Base-by-base conservation (phyloP, 495 filamentous ascomycete species). In the Neurospora sp. region DNA sequence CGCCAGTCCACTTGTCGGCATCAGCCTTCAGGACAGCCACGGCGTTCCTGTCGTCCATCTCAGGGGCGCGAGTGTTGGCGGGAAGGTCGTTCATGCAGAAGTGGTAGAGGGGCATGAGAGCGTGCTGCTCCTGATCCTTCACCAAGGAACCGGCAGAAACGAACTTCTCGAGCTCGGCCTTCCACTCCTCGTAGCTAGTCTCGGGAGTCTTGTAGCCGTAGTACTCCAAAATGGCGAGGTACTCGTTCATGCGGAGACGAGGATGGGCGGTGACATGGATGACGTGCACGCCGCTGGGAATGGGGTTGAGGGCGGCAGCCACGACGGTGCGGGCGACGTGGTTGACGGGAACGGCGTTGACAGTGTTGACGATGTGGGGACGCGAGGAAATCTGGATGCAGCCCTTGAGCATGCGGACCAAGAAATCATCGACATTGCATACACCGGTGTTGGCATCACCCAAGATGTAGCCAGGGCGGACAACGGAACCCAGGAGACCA, bases 261-360 rank as follows among this genome's bases (percentile, higher is more conserved):
- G 94, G 94, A 80, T 93, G 92, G 14, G 88, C 88, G 5, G 93
- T 97, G 37, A 86, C 84, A 69, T 85, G 80, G n/a, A 86, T 79
- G 46, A 84, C 83, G n/a, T 88, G 87, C 2, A 93, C 90, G 39
- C 86, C 86, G 31, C 90, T 82, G 0, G 86, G 84, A 3, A 80
- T 71, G 3, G 91, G 90, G 76, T 89, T 85, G 73, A 96, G 84
- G 9, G 90, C 88, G 46, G 88, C 83, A 1, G 94, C 93, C 35
- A 93, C 89, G 31, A 97, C 91, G 18, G 96, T 87, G 9, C 89
- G 85, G 0, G 92, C 89, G 70, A 97, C 94, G 77, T 96, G 92
- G 77, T 90, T 88, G 37, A 98, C 94, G 0, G 96, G 96, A 4
- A 97, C 93, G 79, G 90, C 89, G 83, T 99, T 99, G 78, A 98